These are phyloP conservation scores for Acidiella bohemica DNA, from an alignment of 495 filamentous ascomycete genomes.

Conservation along the genomic window DNA sequence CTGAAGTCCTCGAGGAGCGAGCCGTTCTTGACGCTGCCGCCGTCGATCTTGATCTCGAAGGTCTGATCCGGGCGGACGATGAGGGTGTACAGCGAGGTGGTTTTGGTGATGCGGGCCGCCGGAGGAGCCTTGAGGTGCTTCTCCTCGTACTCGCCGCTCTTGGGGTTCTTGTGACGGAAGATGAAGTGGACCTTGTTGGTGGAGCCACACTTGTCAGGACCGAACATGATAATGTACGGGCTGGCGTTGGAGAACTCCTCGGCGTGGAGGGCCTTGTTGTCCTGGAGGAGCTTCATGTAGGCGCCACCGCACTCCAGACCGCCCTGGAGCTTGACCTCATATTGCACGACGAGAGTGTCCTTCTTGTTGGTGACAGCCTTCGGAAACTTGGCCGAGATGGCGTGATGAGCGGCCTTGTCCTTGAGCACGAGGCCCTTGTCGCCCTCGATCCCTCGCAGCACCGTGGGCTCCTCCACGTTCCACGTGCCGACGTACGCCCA, in stretches of 20 bases:
- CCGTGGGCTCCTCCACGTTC: slow-evolving; percentile 86
- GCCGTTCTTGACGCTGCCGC: slow-evolving; percentile 70
- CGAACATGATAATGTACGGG: slow-evolving; percentile 99
- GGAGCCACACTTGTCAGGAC: slow-evolving; percentile 96
- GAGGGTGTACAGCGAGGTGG: slow-evolving; percentile 85
- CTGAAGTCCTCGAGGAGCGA: slow-evolving; percentile 89
- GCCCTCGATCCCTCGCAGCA: slow-evolving; percentile 87
- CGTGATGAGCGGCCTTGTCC: slow-evolving; percentile 92
- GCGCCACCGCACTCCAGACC: slow-evolving; percentile 97
- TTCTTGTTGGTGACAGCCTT: slow-evolving; percentile 95
- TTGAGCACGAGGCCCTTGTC: slow-evolving; percentile 96
- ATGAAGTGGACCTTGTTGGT: slow-evolving; percentile 99
- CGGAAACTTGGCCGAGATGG: slow-evolving; percentile 97
- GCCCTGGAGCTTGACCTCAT: slow-evolving; percentile 98
- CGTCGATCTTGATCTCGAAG: slow-evolving; percentile 80
- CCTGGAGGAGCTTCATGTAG: slow-evolving; percentile 97
- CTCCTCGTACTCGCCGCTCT: slow-evolving; percentile 99
- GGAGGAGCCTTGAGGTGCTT: slow-evolving; percentile 88
- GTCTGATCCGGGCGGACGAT: slow-evolving; percentile 93
- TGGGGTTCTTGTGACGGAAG: slow-evolving; percentile 99
- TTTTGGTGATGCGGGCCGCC: slow-evolving; percentile 74
- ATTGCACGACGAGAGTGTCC: slow-evolving; percentile 93
- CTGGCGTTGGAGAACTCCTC: slow-evolving; percentile 97
- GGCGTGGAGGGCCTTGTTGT: slow-evolving; percentile 90
- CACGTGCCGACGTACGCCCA: slow-evolving; percentile 97